Evolutionary conservation across 2,329 filamentous ascomycete genomes (phyloP).

Genomic region (Chaetomium sp.): DNA sequence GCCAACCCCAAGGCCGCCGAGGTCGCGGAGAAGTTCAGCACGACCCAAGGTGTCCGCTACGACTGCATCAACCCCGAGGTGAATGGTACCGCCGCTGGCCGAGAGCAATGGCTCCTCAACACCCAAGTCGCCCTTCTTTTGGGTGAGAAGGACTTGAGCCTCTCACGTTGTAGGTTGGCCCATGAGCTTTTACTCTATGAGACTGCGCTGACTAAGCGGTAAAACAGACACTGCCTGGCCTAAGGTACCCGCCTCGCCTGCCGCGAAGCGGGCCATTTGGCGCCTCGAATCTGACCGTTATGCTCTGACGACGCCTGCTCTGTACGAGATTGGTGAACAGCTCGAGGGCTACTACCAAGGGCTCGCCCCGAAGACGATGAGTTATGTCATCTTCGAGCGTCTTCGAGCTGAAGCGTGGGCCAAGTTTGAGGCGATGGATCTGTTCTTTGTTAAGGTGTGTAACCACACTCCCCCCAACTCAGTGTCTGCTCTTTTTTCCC

Average conservation of each 20-base stretch:
- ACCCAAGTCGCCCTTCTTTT: constrained; percentile 57
- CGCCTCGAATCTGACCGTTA: constrained; percentile 51
- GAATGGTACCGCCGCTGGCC: constrained; percentile 48
- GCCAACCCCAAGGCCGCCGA: constrained; percentile 44
- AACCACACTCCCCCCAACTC: neutral
- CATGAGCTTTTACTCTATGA: no score
- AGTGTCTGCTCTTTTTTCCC: neutral
- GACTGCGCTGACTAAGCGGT: constrained; percentile 7
- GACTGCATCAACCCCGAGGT: constrained; percentile 53
- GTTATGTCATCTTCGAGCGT: constrained; percentile 37
- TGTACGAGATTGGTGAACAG: constrained; percentile 48
- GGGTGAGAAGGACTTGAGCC: constrained; percentile 56
- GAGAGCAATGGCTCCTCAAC: constrained; percentile 61
- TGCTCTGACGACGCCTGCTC: constrained; percentile 43
- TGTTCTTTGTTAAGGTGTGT: constrained; percentile 62
- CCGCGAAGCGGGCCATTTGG: constrained; percentile 56
- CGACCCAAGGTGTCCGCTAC: constrained; percentile 55
- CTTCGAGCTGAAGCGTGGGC: constrained; percentile 46
- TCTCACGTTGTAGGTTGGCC: constrained; percentile 50
- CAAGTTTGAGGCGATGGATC: constrained; percentile 50
- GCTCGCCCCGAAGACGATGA: constrained; percentile 39
- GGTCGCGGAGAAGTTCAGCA: constrained; percentile 49
- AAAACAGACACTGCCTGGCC: constrained; percentile 52
- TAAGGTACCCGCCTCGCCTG: constrained; percentile 43
- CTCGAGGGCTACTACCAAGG: constrained; percentile 46